These are phyloP conservation scores for Volvariella volvacea DNA, from an alignment of 1,284 basidiomycete species.

Conservation along the genomic window DNA sequence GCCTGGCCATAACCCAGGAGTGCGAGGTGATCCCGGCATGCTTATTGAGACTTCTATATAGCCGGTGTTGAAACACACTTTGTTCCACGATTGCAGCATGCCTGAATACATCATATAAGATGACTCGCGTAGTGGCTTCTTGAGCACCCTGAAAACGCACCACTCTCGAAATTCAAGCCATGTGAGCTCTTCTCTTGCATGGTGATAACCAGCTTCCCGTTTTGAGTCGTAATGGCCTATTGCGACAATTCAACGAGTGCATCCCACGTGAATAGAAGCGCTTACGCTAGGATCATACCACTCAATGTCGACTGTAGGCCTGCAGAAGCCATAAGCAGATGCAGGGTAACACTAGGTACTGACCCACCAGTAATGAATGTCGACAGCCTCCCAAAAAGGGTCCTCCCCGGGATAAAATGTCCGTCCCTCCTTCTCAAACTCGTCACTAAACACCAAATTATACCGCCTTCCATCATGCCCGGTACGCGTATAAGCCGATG, in stretches of 20 bases:
- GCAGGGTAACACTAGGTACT: background rate
- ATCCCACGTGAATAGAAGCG: slow-evolving; percentile 6
- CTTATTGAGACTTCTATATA: slow-evolving; percentile 80
- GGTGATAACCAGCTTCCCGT: slow-evolving; percentile 76
- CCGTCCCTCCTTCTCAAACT: slow-evolving; percentile 79
- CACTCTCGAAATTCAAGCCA: slow-evolving; percentile 74
- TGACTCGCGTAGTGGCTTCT: background rate
- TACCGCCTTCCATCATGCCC: slow-evolving; percentile 73
- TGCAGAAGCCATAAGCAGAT: slow-evolving; percentile 29
- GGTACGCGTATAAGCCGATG: slow-evolving; percentile 40
- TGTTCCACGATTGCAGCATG: slow-evolving; percentile 84
- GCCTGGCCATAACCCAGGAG: slow-evolving; percentile 76
- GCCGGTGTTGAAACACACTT: slow-evolving; percentile 90
- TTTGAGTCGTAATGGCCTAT: slow-evolving; percentile 58
- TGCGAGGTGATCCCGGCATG: slow-evolving; percentile 65
- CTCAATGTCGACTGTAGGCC: slow-evolving; percentile 80
- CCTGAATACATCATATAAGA: slow-evolving; percentile 27
- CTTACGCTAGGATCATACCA: slow-evolving; percentile 76
- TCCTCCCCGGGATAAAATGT: slow-evolving; percentile 78
- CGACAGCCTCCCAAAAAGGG: slow-evolving; percentile 70
- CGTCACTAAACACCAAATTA: slow-evolving; percentile 86
- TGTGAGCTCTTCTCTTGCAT: slow-evolving; percentile 57
- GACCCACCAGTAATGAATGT: slow-evolving; percentile 65
- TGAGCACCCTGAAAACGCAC: slow-evolving; percentile 29
- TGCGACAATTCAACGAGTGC: slow-evolving; percentile 5